Evolutionary conservation across 306 rosid genomes (phyloP), one percentile per base, ranked within the genome.

Genomic region (Carpinus viminea): DNA sequence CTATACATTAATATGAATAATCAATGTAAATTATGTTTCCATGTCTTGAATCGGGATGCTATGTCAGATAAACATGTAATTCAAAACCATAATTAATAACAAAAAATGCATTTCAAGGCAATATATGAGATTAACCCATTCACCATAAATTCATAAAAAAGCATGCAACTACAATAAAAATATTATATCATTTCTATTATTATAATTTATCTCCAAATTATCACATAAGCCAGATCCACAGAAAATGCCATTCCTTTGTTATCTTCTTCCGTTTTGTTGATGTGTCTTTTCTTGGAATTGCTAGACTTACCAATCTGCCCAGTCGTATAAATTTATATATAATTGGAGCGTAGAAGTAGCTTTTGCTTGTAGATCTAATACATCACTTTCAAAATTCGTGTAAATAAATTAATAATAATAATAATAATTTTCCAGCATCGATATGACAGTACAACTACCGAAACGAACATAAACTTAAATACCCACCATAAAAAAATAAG

Each of bases 391-490:
- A 31, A 41, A 41, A 81, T 41, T 45, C 21, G 48, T 60, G 46
- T 6, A 4, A 52, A 34, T 41, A 31, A 11, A 5, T 8, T 3
- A 12, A n/a, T 16, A 51, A 59, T 4, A 11, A 59, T 4, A 11
- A 13, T 62, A 48, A 15, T 51, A 73, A 50, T 31, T 66, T 74
- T 12, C 45, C 26, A 45, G 48, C 17, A 62, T 20, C 78, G 88
- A 85, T 52, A 74, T 46, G 88, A 85, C 85, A 61, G 24, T 26
- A 69, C 80, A 62, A 81, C 88, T 48, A 71, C 85, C 79, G 50
- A 78, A 80, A 74, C 80, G 64, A 60, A 74, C 74, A 38, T 28
- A 50, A 62, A 36, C 56, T 73, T n/a, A 31, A 46, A 74, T 47
- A 36, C 56, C 38, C 66, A 21, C 50, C 16, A 36, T 16, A 11